Conservation (phyloP, 1,284 basidiomycete genomes). For the Violaceomyces palustris region DNA sequence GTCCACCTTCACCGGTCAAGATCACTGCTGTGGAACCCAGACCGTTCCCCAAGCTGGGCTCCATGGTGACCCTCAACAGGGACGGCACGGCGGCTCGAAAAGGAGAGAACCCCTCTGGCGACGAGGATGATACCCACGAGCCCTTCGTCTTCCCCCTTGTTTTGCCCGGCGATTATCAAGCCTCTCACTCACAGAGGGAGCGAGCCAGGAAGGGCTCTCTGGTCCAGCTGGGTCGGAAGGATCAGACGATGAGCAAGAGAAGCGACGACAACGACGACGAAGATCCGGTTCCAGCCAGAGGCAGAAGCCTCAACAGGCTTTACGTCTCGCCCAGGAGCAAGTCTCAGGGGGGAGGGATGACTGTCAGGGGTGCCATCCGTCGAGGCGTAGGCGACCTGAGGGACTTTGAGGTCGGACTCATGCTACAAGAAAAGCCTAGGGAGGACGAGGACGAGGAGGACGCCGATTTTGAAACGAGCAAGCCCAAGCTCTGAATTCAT, state of each 20-base stretch:
- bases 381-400: constrained; percentile 17
- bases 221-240: constrained; percentile 7
- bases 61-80: constrained; percentile 13
- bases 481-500: too few relatives aligned
- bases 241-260: background rate
- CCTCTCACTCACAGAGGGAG: constrained; percentile 21
- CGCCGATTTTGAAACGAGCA: too few relatives aligned
- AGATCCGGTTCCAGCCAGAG: background rate
- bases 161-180: constrained; percentile 39
- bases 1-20: constrained; percentile 6
- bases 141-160: constrained; percentile 42
- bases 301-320: constrained; percentile 30
- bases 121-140: constrained; percentile 11
- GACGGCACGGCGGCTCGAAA: background rate
- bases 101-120: too few relatives aligned
- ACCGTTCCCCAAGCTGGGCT: constrained; percentile 21
- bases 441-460: too few relatives aligned
- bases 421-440: constrained; percentile 5
- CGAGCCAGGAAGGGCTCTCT: constrained; percentile 10
- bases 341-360: constrained; percentile 38
- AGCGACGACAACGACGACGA: too few relatives aligned
- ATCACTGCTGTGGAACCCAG: constrained; percentile 37
- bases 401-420: constrained; percentile 34
- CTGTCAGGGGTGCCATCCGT: constrained; percentile 29
- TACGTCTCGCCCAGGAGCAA: constrained; percentile 34